Evolutionary conservation across 1,284 basidiomycete genomes (phyloP), one percentile per base, ranked within the genome.

Genomic region (Grifola frondosa): DNA sequence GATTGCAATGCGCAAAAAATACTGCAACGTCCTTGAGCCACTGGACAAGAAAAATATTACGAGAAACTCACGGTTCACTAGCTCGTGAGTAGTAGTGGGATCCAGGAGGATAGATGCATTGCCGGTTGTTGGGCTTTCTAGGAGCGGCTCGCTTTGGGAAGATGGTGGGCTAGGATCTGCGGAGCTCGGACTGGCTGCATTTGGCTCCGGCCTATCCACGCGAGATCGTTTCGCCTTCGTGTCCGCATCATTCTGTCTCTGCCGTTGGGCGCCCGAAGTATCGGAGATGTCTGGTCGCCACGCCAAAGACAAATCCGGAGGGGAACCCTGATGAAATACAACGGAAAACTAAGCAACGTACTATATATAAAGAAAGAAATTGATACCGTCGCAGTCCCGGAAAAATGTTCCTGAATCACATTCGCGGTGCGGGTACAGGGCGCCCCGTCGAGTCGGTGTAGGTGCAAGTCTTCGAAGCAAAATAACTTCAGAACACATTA

Each of bases 361-460:
- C n/a, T n/a, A n/a, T n/a, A n/a, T n/a, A n/a, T n/a, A n/a, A n/a
- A n/a, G n/a, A n/a, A n/a, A n/a, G n/a, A n/a, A n/a, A n/a, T n/a
- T 34, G 40, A 37, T 50, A 57, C 55, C 51, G 47, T 44, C 32
- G 41, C 36, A 25, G 46, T 37, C 20, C 30, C 37, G 21, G 40
- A 39, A 23, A 43, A 34, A 15, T 44, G 45, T 25, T 56, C 52
- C 9, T 49, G 44, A 35, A 49, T 48, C 10, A 42, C 7, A 29
- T 52, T 17, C 62, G 71, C 34, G 85, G 88, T 9, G 85, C 84
- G 24, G 87, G 81, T 8, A 90, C 88, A 13, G 80, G 74, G 32
- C 84, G 81, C 23, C 87, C 88, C 29, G 80, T 74, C n/a, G 84
- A 72, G 54, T 90, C 87, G 6, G 86, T 89, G 61, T 90, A 90